Base-by-base conservation (phyloP, 805 yeast species). In the Myxozyma sirexii region DNA sequence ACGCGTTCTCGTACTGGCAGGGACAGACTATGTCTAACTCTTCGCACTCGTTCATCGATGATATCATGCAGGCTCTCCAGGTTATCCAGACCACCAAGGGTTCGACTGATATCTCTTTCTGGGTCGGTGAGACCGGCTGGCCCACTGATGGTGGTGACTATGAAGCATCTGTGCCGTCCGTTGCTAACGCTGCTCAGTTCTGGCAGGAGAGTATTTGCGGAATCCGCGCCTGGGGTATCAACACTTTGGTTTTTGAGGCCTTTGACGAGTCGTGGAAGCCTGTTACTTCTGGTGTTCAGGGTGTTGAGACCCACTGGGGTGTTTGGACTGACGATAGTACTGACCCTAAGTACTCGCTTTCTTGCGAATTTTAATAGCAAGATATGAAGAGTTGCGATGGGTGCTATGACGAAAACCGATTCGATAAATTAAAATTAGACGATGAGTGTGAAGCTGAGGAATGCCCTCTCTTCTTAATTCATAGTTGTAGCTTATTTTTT, bases 1-100 rank as follows among this genome's bases (percentile, higher is more conserved):
- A 93, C 74, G 97, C 97, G 52, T 93, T 93, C 83, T 89, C 97
- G 7, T 93, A 92, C 86, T 93, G 98, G 98, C 98, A 93, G 80
- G 97, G 97, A 45, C 97, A 91, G 80, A 82, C 90, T 67, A 82
- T 81, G 82, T 71, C 75, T 51, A 92, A 92, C 75, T 83, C 97
- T 27, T 84, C 96, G 17, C 89, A 84, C 82, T 90, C 97, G 1
- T 93, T 92, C 87, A 83, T 90, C 68, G 97, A 92, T 74, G 97
- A 93, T 75, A 90, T 93, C 75, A 91, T 92, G 97, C 97, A 93
- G 82, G 97, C 97, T 67, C 79, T 93, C 75, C 96, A 90, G 80
- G 79, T 81, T 63, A 84, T 93, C 70, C 97, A 93, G 82, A 79
- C 90, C 68, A 76, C 82, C 69, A 92, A 93, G 81, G 97, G 97